Conservation (phyloP, 2,329 filamentous ascomycete genomes). For the Neopestalotiopsis sp. region DNA sequence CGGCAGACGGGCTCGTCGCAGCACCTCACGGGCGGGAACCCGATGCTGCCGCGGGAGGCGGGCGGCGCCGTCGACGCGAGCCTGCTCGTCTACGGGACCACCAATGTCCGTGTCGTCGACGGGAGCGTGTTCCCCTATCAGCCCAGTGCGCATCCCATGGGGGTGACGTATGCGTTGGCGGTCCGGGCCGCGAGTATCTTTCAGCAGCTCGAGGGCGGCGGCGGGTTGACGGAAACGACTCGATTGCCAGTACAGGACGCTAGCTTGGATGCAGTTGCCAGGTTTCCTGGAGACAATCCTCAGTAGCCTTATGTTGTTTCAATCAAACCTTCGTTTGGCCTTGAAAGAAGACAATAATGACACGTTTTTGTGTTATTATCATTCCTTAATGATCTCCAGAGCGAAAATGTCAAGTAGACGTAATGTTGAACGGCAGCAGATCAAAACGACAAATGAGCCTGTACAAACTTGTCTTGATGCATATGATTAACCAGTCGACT, state of each 20-base stretch:
- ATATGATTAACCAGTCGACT: too few species aligned
- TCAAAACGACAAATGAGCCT: too few species aligned
- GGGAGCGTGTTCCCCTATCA: slow-evolving; percentile 31
- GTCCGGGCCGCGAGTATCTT: slow-evolving; percentile 16
- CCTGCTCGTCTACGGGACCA: slow-evolving; percentile 39
- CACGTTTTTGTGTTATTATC: too few species aligned
- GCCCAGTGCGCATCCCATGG: slow-evolving; percentile 20
- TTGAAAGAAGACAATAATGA: too few species aligned
- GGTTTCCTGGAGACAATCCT: not conserved
- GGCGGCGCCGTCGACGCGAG: slow-evolving; percentile 41
- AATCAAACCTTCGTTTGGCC: too few species aligned
- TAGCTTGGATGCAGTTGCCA: not conserved
- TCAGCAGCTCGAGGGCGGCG: not conserved
- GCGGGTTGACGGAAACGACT: not conserved
- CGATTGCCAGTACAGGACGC: not conserved
- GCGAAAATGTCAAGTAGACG: too few species aligned
- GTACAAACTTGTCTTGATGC: too few species aligned
- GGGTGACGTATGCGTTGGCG: slow-evolving; percentile 18
- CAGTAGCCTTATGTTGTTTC: not conserved
- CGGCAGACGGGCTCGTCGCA: slow-evolving; percentile 19
- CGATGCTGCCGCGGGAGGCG: slow-evolving; percentile 46
- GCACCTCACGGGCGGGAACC: slow-evolving; percentile 19
- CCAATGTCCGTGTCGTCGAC: slow-evolving; percentile 37
- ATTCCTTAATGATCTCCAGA: too few species aligned
- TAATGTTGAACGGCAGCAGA: too few species aligned